Evolutionary conservation across 2,329 filamentous ascomycete species (phyloP).

Genomic region (Colletotrichum sp.): DNA sequence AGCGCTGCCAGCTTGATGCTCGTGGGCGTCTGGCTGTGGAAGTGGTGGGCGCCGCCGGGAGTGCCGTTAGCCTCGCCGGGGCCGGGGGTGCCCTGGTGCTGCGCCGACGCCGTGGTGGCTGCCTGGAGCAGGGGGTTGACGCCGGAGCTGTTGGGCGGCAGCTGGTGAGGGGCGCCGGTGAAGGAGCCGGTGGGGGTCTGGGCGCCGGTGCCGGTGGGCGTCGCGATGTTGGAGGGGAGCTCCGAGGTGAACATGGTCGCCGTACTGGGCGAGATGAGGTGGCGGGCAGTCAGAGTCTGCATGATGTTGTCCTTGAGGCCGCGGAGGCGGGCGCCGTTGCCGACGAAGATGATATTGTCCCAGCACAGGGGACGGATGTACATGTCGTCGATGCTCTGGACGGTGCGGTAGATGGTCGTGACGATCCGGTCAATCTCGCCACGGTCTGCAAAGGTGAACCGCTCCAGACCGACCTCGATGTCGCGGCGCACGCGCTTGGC

Average conservation of each 20-base stretch:
- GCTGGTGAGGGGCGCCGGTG: constrained; percentile 60
- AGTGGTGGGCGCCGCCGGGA: constrained; percentile 50
- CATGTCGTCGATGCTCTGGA: constrained; percentile 83
- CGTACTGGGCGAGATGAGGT: constrained; percentile 89
- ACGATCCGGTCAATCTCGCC: constrained; percentile 83
- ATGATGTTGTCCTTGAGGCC: constrained; percentile 92
- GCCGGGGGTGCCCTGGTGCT: constrained; percentile 36
- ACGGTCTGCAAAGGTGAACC: constrained; percentile 73
- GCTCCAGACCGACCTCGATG: constrained; percentile 79
- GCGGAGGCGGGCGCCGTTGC: constrained; percentile 76
- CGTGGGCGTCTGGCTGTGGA: constrained; percentile 77
- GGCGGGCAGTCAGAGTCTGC: constrained; percentile 78
- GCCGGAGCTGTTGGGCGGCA: constrained; percentile 45
- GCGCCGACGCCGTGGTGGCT: constrained; percentile 74
- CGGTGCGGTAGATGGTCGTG: constrained; percentile 80
- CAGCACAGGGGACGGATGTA: constrained; percentile 86
- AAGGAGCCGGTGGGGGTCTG: constrained; percentile 81
- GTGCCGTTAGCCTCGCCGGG: constrained; percentile 41
- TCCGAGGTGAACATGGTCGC: constrained; percentile 98
- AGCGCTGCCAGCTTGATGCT: constrained; percentile 79
- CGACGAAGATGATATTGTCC: constrained; percentile 91
- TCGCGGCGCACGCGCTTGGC: constrained; percentile 67
- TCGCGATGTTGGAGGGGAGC: constrained; percentile 91
- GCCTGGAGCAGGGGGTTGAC: constrained; percentile 93
- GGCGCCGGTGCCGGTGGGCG: constrained; percentile 86